These are phyloP conservation scores for Neurospora sp. DNA, from an alignment of 495 filamentous ascomycete species.

Conservation along the genomic window DNA sequence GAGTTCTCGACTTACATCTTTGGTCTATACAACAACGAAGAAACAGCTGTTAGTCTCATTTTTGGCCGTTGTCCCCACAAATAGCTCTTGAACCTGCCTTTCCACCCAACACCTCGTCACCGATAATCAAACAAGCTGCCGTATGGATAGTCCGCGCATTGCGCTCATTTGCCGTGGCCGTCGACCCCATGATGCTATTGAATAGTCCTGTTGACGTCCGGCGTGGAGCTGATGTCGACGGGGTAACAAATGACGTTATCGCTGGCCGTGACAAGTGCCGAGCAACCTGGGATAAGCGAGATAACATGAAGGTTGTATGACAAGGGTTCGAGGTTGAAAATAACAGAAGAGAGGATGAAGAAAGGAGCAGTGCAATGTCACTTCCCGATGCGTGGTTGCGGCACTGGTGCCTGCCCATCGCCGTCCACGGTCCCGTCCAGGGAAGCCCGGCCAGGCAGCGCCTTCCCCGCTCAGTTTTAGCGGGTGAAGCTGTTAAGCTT, in stretches of 20 bases:
- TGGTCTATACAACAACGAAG: constrained; percentile 15
- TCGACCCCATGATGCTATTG: constrained; percentile 29
- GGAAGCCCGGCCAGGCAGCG: neutral
- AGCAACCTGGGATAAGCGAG: constrained; percentile 59
- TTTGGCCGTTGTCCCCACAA: neutral
- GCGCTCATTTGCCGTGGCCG: constrained; percentile 43
- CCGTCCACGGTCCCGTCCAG: neutral
- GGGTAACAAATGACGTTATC: neutral
- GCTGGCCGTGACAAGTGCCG: constrained; percentile 57
- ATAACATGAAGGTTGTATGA: constrained; percentile 47
- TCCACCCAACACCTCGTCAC: constrained; percentile 92
- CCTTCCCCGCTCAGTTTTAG: neutral
- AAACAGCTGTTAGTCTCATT: constrained; percentile 4
- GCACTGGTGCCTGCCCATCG: neutral
- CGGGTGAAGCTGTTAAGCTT: neutral
- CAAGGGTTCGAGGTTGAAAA: neutral
- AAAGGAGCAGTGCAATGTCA: neutral
- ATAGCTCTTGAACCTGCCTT: constrained; percentile 49
- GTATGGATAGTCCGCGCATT: constrained; percentile 65
- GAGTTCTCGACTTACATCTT: constrained; percentile 17
- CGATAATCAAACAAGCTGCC: constrained; percentile 90
- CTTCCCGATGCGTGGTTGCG: neutral
- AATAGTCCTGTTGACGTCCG: neutral
- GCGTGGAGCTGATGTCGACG: constrained; percentile 11
- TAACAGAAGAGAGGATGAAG: neutral